Base-by-base conservation (phyloP, 345 rosid genomes). In the Iberis pinnata region DNA sequence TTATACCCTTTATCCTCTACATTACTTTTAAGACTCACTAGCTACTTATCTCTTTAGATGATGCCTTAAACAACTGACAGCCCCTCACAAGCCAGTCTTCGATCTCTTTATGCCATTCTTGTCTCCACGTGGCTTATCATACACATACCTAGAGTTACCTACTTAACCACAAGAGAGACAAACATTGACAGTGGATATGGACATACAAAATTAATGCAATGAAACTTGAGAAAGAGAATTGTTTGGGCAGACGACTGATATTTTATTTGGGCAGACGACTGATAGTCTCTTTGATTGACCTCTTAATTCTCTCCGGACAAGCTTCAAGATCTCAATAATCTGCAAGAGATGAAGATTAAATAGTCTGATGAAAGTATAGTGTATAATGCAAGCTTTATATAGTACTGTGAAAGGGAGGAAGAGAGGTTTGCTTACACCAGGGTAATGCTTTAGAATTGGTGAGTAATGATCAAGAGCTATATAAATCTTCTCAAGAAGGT, bases 391-490 rank as follows among this genome's bases (percentile, higher is more conserved):
- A 32, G 36, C 25, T 44, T 58, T 12, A 22, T 45, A 31, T 12
- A 32, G 18, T 3, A 17, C 26, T 13, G 32, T 5, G 32, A 20
- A 25, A 49, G 40, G 32, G 31, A 31, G 5, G 24, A 44, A 26
- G 22, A 33, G 44, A 43, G 17, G 7, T 42, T 8, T 24, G 68
- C 89, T 80, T 77, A 90, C 98, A 41, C 96, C 88, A 44, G 89
- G 79, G 73, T 90, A 87, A 57, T 90, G 92, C 56, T 73, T 64
- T 65, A 87, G 65, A 45, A 90, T 45, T 12, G 88, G 92, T 52
- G 96, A 84, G 58, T 90, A 90, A 76, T 90, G 96, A 70, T 90
- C 95, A 38, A 90, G 78, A 2, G 86, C 88, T 51, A 84, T 77
- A 64, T 84, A 87, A 40, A 90, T 81, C 71, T 90, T 90, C 73